Evolutionary conservation across 78 protist genomes (phyloP).

Genomic region (Parvularia atlantis): DNA sequence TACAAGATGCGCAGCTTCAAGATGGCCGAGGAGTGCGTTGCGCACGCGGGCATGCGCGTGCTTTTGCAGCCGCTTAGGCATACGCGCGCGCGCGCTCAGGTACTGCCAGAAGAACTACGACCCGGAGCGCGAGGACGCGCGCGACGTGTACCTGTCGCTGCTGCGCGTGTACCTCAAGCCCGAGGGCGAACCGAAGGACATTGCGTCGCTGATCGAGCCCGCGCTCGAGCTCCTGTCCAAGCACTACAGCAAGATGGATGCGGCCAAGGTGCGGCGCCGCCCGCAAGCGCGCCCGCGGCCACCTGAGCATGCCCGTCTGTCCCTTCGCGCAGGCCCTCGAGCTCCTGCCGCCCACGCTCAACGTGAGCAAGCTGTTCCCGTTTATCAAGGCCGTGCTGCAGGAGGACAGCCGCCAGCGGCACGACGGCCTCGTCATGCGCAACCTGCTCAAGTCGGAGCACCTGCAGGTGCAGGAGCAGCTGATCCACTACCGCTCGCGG

Average conservation of each 20-base stretch:
- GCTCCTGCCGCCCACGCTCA: not conserved
- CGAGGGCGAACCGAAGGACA: not conserved
- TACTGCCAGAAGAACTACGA: not conserved
- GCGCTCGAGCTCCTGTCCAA: not conserved
- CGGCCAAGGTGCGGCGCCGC: not conserved
- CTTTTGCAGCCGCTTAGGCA: too few species aligned
- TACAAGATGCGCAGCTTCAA: not conserved
- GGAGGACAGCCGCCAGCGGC: not conserved
- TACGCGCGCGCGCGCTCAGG: too few species aligned
- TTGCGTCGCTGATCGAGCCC: too few species aligned
- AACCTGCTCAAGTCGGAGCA: not conserved
- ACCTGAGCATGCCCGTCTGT: not conserved
- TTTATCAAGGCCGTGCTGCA: not conserved
- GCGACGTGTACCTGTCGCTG: conserved; percentile 5
- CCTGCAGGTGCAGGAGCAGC: not conserved
- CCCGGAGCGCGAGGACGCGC: not conserved
- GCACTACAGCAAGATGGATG: not conserved
- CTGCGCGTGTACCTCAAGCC: not conserved
- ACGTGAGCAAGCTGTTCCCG: not conserved
- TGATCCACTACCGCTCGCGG: not conserved
- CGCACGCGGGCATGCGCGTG: too few species aligned
- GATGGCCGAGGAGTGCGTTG: not conserved
- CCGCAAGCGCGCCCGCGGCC: not conserved
- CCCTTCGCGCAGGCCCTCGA: not conserved
- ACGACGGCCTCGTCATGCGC: not conserved